Evolutionary conservation across 371 early-diverging fungal species (phyloP), one percentile per base, ranked within the genome.

Genomic region (Batkoa obscura): DNA sequence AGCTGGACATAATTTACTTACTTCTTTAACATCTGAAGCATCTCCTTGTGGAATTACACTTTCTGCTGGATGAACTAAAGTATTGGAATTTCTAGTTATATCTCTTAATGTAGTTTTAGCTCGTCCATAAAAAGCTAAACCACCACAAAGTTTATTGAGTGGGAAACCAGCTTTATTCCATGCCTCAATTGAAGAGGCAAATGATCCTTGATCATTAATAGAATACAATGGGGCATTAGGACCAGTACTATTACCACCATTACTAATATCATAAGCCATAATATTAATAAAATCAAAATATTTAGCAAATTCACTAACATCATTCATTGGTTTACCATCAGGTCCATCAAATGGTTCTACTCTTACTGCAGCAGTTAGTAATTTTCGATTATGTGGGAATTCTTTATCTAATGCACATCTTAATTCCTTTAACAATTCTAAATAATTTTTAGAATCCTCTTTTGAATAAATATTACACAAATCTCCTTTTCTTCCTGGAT

Each of bases 341-440:
- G 64, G 23, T 23, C 61, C 70, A 5, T 68, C 68, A 57, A 79
- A 80, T 1, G 81, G 79, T 39, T 74, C 67, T 15, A 78, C 79
- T 31, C 79, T 72, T 0, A 81, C 80, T 0, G 86, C 87, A 64
- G 83, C 62, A 1, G 84, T 80, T 42, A 88, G 73, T 57, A 79
- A 58, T 50, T 78, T 77, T 32, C 68, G 0, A 35, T 74, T 68
- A 30, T 76, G 78, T 35, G 78, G 73, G 0, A 81, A 79, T 1
- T 85, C 87, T 62, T 83, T 59, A 0, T 67, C 57, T 38, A 15
- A 59, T 0, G 75, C 76, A 3, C 64, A 61, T n/a, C 85, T 76
- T 33, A 88, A 70, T 23, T 79, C 80, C 34, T 71, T 60, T 1
- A 88, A 64, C 8, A 86, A 66, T 2, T 62, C 66, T 56, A 83